Base-by-base conservation (phyloP, 1,284 basidiomycete genomes). In the Anthracocystis walkeri region DNA sequence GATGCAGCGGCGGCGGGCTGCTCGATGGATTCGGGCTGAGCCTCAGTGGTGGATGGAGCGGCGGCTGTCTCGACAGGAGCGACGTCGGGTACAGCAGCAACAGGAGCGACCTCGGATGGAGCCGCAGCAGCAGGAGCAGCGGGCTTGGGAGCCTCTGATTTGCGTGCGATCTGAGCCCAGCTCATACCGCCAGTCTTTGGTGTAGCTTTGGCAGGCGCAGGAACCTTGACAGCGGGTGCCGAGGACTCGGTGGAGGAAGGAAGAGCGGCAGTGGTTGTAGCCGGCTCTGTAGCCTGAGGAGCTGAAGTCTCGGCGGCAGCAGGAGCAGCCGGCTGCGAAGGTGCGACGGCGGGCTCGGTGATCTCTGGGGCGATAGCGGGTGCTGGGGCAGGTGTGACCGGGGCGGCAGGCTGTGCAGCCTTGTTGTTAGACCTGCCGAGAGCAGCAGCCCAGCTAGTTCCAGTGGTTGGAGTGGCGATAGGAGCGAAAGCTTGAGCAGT, bases 121-220 rank as follows among this genome's bases (percentile, higher is more conserved):
- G 67, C 52, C n/a, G 59, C 53, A 41, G 42, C 50, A 46, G 54
- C 56, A 23, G 58, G 55, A 54, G 68, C 54, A 29, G 51, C 65
- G 40, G 70, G 69, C 70, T 80, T 79, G 56, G 79, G 76, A 27
- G 78, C 65, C 63, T 82, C 80, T 25, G 68, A 77, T 65, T 77
- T 68, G 57, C 81, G 79, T 44, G 83, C 83, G 35, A 84, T 80
- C 65, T 84, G 83, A 56, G 83, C 83, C 83, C 83, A 84, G 77
- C 80, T 84, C 82, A 79, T 79, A 49, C 65, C 66, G 42, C 60
- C 55, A 45, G 68, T 44, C 58, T 65, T 70, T 57, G 69, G 54
- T 21, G 66, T 54, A 23, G 63, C 31, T 35, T 73, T 65, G 38
- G 78, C 53, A 45, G 77, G 55, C 20, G 72, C 49, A n/a, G 78